phyloP scores from a whole-genome alignment of 768 basidiomycete genomes.

The Kwoniella mangroviensis region DNA sequence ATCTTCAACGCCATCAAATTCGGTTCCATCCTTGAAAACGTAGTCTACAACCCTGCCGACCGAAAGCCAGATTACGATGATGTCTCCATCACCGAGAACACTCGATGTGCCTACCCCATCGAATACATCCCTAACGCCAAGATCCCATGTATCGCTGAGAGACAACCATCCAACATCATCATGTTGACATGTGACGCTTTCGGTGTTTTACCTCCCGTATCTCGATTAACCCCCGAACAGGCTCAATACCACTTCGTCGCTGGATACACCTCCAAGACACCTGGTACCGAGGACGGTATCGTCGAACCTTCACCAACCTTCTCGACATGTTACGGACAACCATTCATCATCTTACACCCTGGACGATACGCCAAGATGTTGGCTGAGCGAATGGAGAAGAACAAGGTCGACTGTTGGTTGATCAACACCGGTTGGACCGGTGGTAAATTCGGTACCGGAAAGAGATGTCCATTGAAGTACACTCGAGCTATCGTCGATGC shows the following conservation, averaged over 20 bases:
- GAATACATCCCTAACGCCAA: conserved; percentile 94
- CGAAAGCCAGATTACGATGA: conserved; percentile 95
- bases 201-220: conserved; percentile 95
- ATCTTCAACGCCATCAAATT: conserved; percentile 94
- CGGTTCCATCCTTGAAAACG: conserved; percentile 97
- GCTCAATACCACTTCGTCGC: conserved; percentile 97
- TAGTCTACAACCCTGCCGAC: conserved; percentile 85
- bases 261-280: conserved; percentile 90
- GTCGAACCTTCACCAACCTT: conserved; percentile 98
- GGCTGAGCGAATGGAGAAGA: conserved; percentile 85
- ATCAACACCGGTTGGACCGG: conserved; percentile 92
- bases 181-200: conserved; percentile 95
- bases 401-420: conserved; percentile 93
- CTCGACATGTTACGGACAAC: conserved; percentile 97
- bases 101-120: conserved; percentile 98
- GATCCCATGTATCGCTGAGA: conserved; percentile 84
- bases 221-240: conserved; percentile 88
- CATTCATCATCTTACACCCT: conserved; percentile 98
- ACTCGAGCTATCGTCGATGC: conserved; percentile 96
- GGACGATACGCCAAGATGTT: conserved; percentile 96
- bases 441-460: conserved; percentile 89
- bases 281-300: conserved; percentile 98
- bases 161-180: conserved; percentile 75
- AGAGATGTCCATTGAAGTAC: conserved; percentile 93
- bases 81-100: conserved; percentile 96